A percentile compares a stretch with the other conserved stretches of the same genome.
phyloP scores from a whole-genome alignment of 768 basidiomycete genomes.

The Hygrophoropsis aurantiaca region DNA sequence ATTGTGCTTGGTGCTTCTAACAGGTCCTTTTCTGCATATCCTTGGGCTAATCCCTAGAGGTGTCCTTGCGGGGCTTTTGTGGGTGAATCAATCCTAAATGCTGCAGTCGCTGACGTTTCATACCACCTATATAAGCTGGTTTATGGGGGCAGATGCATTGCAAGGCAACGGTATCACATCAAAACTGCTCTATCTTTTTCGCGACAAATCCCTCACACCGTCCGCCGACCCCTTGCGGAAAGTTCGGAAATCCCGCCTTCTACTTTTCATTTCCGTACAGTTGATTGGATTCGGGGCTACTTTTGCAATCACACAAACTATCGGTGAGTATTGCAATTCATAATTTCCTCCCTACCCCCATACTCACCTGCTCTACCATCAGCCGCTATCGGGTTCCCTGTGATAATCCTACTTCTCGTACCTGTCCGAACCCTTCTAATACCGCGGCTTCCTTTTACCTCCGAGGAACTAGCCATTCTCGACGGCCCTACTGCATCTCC shows the following conservation, averaged over 20 bases:
- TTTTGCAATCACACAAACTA: conserved; percentile 88
- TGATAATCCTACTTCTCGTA: conserved; percentile 82
- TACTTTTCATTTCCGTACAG: conserved; percentile 73
- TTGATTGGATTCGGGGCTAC: conserved; percentile 84
- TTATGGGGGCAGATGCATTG: conserved; percentile 86
- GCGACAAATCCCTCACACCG: conserved; percentile 65
- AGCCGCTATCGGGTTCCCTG: conserved; percentile 91
- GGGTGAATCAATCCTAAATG: conserved; percentile 24
- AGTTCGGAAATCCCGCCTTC: conserved; percentile 73
- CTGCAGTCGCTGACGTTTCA: conserved; percentile 4
- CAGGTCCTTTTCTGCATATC: conserved; percentile 79
- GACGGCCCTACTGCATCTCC: conserved; percentile 88
- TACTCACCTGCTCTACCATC: conserved; percentile 5
- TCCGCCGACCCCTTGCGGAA: conserved; percentile 66
- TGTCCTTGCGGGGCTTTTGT: conserved; percentile 87
- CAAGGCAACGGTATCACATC: conserved; percentile 79
- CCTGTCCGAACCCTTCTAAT: conserved; percentile 74
- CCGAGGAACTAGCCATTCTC: conserved; percentile 78
- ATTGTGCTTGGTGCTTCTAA: conserved; percentile 76
- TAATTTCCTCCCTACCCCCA: neutral
- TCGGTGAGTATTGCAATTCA: conserved; percentile 65
- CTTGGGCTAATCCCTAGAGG: conserved; percentile 79
- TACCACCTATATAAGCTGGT: conserved; percentile 56
- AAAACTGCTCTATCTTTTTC: conserved; percentile 77
- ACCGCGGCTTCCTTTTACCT: conserved; percentile 72